Evolutionary conservation across 2,329 filamentous ascomycete genomes (phyloP), one percentile per base, ranked within the genome.

Genomic region (Talaromyces sp.): DNA sequence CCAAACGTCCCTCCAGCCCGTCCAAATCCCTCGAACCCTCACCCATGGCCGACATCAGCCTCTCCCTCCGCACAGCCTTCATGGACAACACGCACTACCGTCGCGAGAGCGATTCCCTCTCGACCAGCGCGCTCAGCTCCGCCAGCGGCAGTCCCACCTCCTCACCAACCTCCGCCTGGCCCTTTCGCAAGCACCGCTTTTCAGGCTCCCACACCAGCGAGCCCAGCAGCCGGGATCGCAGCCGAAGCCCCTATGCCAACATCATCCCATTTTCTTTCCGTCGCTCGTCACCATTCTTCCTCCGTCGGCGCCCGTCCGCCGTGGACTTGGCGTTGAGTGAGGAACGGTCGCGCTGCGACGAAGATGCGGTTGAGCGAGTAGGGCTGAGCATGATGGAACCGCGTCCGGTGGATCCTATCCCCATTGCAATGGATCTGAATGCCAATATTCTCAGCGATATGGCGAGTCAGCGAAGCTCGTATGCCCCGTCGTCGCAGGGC

Each of bases 361-460:
- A 68, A 37, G 74, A 81, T 57, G 62, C 70, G 0, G 70, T 77
- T 64, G 77, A 79, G 65, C 67, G 76, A 11, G 68, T 75, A 56
- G 78, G 79, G 0, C 63, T 81, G 42, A 74, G 72, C 23, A 68
- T 81, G 21, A 72, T 81, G 70, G 79, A 81, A 68, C 79, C 79
- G 1, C 68, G 79, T 18, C 79, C 79, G 0, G 74, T 78, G 7
- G 75, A 77, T 63, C 71, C 71, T 1, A 64, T 71, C 39, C 69
- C 67, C 3, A 68, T 69, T 12, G 66, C 68, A 8, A 68, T 71
- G 68, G 66, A 69, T 50, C 48, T 69, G 58, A 67, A 66, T 35
- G 65, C 64, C 48, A 67, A 64, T 57, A 40, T 69, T 25, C 65
- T 69, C 50, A 65, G 57, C 23, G 60, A 65, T 23, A 44, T 67